Conservation (phyloP, 306 rosid genomes). For the Aeschynomene evenia region DNA sequence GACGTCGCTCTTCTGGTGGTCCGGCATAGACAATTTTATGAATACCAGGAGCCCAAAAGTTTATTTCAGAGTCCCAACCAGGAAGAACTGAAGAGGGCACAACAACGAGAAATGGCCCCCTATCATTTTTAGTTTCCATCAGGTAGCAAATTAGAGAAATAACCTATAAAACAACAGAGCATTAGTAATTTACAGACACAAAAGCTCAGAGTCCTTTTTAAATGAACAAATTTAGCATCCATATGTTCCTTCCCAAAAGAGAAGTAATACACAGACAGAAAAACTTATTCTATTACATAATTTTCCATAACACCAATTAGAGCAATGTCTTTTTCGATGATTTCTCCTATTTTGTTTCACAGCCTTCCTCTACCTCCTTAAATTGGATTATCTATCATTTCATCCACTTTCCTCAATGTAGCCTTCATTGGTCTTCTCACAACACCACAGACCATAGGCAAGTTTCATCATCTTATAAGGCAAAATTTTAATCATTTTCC, state of each 20-base stretch:
- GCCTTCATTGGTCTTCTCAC: not conserved
- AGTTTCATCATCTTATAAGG: not conserved
- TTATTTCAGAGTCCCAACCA: conserved; percentile 97
- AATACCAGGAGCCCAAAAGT: conserved; percentile 88
- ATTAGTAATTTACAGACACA: conserved; percentile 20
- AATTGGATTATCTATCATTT: not conserved
- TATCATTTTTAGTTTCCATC: conserved; percentile 95
- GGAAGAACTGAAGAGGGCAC: conserved; percentile 99
- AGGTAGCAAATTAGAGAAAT: conserved; percentile 94
- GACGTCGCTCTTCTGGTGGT: conserved; percentile 94
- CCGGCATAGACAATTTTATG: conserved; percentile 87
- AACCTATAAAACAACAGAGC: conserved; percentile 53
- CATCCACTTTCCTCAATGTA: not conserved
- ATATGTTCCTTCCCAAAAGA: not conserved
- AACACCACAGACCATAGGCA: not conserved
- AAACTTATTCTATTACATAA: not conserved
- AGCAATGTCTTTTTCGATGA: not conserved
- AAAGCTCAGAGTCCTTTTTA: not conserved
- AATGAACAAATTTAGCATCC: not conserved
- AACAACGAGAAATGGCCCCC: conserved; percentile 98
- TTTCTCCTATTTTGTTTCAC: not conserved
- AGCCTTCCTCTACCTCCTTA: not conserved
- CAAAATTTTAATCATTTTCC: not conserved
- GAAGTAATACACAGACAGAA: not conserved
- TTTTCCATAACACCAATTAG: not conserved